A percentile compares a stretch with the other conserved stretches of the same genome.
Conservation (phyloP, 352 stramenopile genomes). For the Globisporangium recalcitrans region DNA sequence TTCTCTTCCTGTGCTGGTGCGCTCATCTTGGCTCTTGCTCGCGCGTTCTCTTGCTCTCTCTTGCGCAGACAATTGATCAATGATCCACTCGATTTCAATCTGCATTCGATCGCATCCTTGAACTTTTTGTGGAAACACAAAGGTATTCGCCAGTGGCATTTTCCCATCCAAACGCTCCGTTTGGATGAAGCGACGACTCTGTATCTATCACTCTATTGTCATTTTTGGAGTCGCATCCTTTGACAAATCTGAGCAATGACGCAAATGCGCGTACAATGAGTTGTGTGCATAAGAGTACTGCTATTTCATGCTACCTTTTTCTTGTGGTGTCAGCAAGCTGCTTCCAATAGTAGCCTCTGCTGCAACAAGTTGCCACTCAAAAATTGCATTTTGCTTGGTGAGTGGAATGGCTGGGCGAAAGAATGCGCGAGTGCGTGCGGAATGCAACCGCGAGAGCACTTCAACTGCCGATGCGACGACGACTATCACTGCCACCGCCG, state of each 20-base stretch:
- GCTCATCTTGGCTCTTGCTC: constrained; percentile 18
- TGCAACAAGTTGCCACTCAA: background rate
- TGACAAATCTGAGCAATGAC: background rate
- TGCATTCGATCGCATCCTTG: background rate
- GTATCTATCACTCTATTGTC: too few relatives aligned
- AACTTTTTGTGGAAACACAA: background rate
- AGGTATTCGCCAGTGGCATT: background rate
- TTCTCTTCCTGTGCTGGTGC: constrained; percentile 39
- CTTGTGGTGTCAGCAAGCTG: background rate
- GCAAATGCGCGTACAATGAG: background rate
- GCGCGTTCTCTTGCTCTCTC: background rate
- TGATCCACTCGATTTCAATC: background rate
- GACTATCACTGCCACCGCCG: background rate
- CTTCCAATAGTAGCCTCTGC: background rate
- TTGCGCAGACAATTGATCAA: background rate
- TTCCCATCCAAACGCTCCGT: constrained; percentile 1
- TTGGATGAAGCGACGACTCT: background rate
- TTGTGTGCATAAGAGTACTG: background rate
- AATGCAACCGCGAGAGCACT: background rate
- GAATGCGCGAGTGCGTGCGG: background rate
- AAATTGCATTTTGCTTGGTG: background rate
- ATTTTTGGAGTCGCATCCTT: too few relatives aligned
- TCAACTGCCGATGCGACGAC: background rate
- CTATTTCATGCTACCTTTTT: background rate
- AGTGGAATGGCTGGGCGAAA: background rate